Evolutionary conservation across 2,329 filamentous ascomycete species (phyloP), one percentile per base, ranked within the genome.

Genomic region (Xylaria sp.): DNA sequence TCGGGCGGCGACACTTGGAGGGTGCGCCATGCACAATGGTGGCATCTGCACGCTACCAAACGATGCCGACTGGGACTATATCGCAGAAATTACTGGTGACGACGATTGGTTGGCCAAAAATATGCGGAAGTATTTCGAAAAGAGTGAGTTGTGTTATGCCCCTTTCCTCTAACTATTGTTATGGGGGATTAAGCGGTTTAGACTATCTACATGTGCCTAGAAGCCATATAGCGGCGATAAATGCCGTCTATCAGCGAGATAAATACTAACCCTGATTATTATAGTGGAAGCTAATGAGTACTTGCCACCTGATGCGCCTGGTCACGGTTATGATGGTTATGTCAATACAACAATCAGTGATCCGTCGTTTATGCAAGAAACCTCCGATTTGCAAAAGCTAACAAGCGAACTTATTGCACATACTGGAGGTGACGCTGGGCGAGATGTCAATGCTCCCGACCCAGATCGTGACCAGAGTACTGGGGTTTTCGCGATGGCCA

Each of bases 1-100:
- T 56, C 74, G 79, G 31, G 75, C 77, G 11, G 79, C 77, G n/a
- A 77, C 76, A 1, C 74, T 80, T 20, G 78, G 78, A 23, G 78
- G 78, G 9, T 80, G 78, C 59, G 77, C 77, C 0, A 78, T 78
- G 75, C 75, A 77, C 31, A 78, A 78, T 40, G 74, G 74, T 15
- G 75, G 76, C 9, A 71, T 78, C 1, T 78, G 75, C 28, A 74
- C 74, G 6, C 67, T 78, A 4, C 77, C 77, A 2, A 73, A 76
- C 23, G 75, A 78, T 40, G 75, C 76, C 9, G 77, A 77, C 58
- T 78, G 77, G 77, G 66, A 77, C 44, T 70, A 71, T 31, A 77
- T 78, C 46, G 76, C 73, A 13, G 71, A 77, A 44, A 72, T 73
- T 48, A 77, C 76, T 3, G 76, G 76, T 6, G 75, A 78, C 36